Evolutionary conservation across 306 rosid species (phyloP).

Genomic region (Clitoria ternatea): DNA sequence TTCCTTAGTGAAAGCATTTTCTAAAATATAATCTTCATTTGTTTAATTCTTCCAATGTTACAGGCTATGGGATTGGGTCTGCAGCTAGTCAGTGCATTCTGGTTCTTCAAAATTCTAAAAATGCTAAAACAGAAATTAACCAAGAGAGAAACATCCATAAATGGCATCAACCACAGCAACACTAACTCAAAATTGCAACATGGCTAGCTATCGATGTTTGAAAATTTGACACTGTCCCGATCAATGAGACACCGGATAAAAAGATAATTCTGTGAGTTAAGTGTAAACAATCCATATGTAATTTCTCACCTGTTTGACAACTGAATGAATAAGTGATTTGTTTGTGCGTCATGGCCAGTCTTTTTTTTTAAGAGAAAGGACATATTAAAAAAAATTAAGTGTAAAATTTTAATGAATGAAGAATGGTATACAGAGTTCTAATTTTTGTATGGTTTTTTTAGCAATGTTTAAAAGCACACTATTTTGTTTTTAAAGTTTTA

Average conservation of each 20-base stretch:
- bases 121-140: constrained; percentile 65
- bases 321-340: background rate
- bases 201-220: background rate
- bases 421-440: too few species aligned
- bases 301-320: background rate
- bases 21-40: background rate
- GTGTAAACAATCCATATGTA: background rate
- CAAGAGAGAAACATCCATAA: constrained; percentile 29
- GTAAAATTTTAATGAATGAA: too few species aligned
- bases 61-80: constrained; percentile 75
- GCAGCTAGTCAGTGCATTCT: constrained; percentile 85
- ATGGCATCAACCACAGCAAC: constrained; percentile 24
- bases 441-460: too few species aligned
- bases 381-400: too few species aligned
- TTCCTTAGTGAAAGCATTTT: too few species aligned
- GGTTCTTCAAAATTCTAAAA: constrained; percentile 86
- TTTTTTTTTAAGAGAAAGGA: too few species aligned
- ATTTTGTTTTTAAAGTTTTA: too few species aligned
- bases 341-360: background rate
- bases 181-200: background rate
- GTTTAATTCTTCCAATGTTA: background rate
- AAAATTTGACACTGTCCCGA: background rate
- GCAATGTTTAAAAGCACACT: too few species aligned
- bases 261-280: background rate
- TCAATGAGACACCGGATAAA: too few species aligned